phyloP scores from a whole-genome alignment of 371 early-diverging fungal species.

The Haplosporangium sp. region DNA sequence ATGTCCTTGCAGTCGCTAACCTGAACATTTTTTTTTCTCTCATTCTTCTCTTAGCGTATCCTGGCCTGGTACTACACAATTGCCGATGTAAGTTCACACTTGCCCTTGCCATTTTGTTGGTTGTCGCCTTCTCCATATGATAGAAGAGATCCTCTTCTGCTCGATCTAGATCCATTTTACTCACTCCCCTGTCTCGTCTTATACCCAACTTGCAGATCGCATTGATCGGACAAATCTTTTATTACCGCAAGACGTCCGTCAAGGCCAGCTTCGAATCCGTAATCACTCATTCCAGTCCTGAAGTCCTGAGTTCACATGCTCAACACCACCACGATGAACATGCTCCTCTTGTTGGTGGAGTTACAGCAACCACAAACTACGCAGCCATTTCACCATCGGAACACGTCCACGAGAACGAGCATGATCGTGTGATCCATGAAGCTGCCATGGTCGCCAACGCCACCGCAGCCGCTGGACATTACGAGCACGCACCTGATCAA shows the following conservation, averaged over 20 bases:
- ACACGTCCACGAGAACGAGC: constrained; percentile 45
- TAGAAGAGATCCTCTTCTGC: background rate
- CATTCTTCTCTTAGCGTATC: constrained; percentile 28
- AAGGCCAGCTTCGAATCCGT: constrained; percentile 47
- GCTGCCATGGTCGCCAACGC: constrained; percentile 49
- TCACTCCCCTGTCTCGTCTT: background rate
- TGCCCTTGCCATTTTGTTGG: background rate
- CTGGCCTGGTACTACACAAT: constrained; percentile 55
- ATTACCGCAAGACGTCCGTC: constrained; percentile 58
- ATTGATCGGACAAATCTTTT: constrained; percentile 64
- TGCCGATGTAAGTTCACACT: constrained; percentile 42
- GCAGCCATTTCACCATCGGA: constrained; percentile 27
- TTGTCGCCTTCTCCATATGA: background rate
- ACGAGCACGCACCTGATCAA: constrained; percentile 3
- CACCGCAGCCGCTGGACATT: constrained; percentile 18
- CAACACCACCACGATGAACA: constrained; percentile 18
- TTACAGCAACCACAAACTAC: constrained; percentile 8
- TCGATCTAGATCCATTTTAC: background rate
- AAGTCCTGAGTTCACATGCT: constrained; percentile 7
- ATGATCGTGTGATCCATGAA: constrained; percentile 45
- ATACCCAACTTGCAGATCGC: constrained; percentile 38
- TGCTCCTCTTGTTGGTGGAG: constrained; percentile 20
- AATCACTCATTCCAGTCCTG: constrained; percentile 41
- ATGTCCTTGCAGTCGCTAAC: constrained; percentile 1
- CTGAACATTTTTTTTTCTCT: constrained; percentile 7